Conservation (phyloP, 2,329 filamentous ascomycete genomes). For the Fusarium continuum region DNA sequence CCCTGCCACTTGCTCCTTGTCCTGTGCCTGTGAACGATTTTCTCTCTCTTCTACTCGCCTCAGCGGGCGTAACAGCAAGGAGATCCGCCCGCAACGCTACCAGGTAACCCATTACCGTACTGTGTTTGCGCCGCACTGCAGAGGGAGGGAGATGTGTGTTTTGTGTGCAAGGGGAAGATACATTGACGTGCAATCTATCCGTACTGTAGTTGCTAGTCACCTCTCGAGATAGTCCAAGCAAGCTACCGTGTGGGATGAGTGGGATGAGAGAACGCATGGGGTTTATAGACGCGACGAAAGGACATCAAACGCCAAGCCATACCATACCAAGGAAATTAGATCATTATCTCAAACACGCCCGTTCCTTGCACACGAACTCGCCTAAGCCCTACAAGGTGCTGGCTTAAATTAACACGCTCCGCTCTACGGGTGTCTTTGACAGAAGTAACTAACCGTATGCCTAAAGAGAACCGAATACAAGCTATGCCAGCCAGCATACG, state of each 20-base stretch:
- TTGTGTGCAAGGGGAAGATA: background rate
- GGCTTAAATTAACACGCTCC: conserved; percentile 12
- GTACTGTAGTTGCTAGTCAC: no score
- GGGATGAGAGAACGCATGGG: conserved; percentile 19
- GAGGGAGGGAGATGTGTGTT: background rate
- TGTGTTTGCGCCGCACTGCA: conserved; percentile 23
- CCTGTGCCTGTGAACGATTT: conserved; percentile 5
- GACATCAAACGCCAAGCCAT: no score
- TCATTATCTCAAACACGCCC: conserved; percentile 6
- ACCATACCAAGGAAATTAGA: conserved; percentile 15
- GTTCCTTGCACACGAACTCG: conserved; percentile 13
- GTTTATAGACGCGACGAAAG: conserved; percentile 1
- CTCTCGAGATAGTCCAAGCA: no score
- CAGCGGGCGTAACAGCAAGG: conserved; percentile 21
- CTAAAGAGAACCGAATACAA: conserved; percentile 4
- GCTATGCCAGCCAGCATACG: background rate
- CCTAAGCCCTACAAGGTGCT: conserved; percentile 26
- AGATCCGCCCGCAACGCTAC: conserved; percentile 32
- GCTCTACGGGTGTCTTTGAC: background rate
- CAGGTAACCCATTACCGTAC: conserved; percentile 23
- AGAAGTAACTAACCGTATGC: background rate
- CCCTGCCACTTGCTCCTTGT: no score
- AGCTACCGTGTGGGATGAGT: conserved; percentile 26
- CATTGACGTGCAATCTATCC: background rate
- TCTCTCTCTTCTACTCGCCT: conserved; percentile 1